Evolutionary conservation across 2,329 filamentous ascomycete genomes (phyloP).

Genomic region (Aspergillus ochraceus): DNA sequence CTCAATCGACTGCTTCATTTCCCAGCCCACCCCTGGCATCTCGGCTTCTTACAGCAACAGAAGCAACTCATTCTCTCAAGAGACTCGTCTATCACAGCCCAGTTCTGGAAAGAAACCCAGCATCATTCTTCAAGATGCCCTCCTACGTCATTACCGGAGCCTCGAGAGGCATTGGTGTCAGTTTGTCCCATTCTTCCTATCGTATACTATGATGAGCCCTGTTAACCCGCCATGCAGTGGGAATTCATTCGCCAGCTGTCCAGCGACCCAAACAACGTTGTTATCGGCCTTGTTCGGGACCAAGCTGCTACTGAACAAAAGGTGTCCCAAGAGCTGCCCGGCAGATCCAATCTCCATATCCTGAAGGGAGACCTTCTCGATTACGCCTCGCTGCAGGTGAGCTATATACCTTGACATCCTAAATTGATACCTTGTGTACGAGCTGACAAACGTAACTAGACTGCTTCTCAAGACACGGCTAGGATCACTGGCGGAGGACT

Average conservation of each 20-base stretch:
- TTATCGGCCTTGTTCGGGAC: constrained; percentile 52
- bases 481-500: constrained; percentile 42
- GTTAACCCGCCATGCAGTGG: constrained; percentile 36
- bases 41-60: too few relatives aligned
- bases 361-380: constrained; percentile 49
- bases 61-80: too few relatives aligned
- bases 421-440: not conserved
- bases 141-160: constrained; percentile 22
- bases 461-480: constrained; percentile 23
- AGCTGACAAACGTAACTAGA: not conserved
- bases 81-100: too few relatives aligned
- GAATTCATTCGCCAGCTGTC: constrained; percentile 53
- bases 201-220: not conserved
- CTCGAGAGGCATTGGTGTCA: constrained; percentile 25
- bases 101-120: too few relatives aligned
- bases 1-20: too few relatives aligned
- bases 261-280: constrained; percentile 42
- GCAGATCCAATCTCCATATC: constrained; percentile 47
- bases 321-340: constrained; percentile 42
- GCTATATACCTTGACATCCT: too few relatives aligned
- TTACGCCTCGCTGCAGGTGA: constrained; percentile 38
- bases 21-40: too few relatives aligned
- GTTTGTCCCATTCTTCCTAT: not conserved
- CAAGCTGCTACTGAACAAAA: constrained; percentile 47
- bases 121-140: not conserved